Conservation (phyloP, 2,329 filamentous ascomycete genomes). For the Penicillium nordicum region DNA sequence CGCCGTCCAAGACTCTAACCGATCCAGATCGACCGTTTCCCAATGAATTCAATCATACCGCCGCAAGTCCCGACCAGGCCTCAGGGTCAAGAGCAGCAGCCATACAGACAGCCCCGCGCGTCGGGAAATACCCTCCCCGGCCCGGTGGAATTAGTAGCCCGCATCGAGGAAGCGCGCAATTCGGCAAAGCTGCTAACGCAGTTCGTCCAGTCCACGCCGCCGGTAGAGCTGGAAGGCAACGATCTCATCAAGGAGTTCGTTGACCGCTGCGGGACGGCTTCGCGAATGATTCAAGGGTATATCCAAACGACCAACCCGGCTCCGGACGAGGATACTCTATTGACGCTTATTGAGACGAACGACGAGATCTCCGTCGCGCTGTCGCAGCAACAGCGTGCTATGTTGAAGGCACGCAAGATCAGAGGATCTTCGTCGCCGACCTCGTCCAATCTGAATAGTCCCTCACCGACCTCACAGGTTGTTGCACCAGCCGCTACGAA, state of each 20-base stretch:
- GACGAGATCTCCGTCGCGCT: constrained; percentile 81
- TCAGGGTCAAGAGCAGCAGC: neutral
- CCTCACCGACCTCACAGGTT: constrained; percentile 18
- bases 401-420: constrained; percentile 57
- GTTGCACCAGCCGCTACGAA: constrained; percentile 13
- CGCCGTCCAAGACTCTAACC: neutral
- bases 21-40: constrained; percentile 9
- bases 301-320: constrained; percentile 74
- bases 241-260: constrained; percentile 93
- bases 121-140: constrained; percentile 54
- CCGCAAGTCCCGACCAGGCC: neutral
- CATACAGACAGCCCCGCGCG: constrained; percentile 24
- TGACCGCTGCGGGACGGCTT: constrained; percentile 77
- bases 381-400: constrained; percentile 77
- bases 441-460: constrained; percentile 10
- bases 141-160: constrained; percentile 71
- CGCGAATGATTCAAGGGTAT: constrained; percentile 77
- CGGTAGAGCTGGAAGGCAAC: constrained; percentile 70
- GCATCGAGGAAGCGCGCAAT: constrained; percentile 85
- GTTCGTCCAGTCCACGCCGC: constrained; percentile 79
- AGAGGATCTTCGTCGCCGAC: constrained; percentile 19
- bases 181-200: constrained; percentile 91
- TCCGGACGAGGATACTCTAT: constrained; percentile 91
- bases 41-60: neutral
- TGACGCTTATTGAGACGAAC: constrained; percentile 89